Evolutionary conservation across 1,284 basidiomycete species (phyloP).

Genomic region (Melampsora americana): DNA sequence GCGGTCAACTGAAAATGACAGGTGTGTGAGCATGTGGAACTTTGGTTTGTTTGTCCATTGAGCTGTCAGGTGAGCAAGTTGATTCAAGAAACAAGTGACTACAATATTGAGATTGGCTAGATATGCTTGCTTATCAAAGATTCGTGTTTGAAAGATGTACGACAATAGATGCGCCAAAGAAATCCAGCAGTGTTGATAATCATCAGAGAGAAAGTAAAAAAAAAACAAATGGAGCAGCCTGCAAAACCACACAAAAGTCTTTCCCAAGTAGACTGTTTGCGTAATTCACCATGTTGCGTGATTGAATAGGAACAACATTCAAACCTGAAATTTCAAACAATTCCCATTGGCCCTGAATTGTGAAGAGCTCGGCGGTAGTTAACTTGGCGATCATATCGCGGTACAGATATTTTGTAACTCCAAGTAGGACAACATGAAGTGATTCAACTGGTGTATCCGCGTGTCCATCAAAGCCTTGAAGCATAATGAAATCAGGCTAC

Average conservation of each 20-base stretch:
- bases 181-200: too few species aligned
- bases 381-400: too few species aligned
- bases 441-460: too few species aligned
- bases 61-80: conserved; percentile 50
- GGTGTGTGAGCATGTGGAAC: conserved; percentile 51
- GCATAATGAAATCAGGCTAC: too few species aligned
- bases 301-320: not conserved
- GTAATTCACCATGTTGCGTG: not conserved
- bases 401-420: too few species aligned
- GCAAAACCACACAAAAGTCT: conserved; percentile 55
- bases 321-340: not conserved
- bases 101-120: conserved; percentile 45
- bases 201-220: too few species aligned
- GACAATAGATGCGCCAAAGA: conserved; percentile 53
- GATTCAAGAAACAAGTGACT: conserved; percentile 53
- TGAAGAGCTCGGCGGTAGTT: too few species aligned
- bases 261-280: conserved; percentile 50
- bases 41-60: conserved; percentile 58
- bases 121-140: conserved; percentile 53
- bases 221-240: too few species aligned
- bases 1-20: conserved; percentile 45
- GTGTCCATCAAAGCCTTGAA: too few species aligned
- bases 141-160: conserved; percentile 55
- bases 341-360: conserved; percentile 1
- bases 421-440: too few species aligned